Evolutionary conservation across 345 rosid species (phyloP).

Genomic region (Murraya paniculata): DNA sequence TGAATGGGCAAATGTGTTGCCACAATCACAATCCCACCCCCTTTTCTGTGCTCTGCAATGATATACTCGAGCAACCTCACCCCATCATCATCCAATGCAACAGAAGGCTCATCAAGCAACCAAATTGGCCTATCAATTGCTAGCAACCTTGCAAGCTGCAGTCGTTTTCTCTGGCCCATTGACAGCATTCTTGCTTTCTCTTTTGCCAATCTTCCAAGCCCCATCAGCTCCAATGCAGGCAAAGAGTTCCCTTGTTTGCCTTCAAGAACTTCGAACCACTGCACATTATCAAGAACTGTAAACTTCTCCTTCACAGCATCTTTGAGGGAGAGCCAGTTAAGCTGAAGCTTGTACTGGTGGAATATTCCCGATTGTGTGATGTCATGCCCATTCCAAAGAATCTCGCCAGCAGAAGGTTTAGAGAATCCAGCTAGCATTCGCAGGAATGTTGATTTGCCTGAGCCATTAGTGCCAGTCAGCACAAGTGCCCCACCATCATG

Average conservation of each 20-base stretch:
- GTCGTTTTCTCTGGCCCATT: slow-evolving; percentile 88
- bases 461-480: slow-evolving; percentile 76
- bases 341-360: slow-evolving; percentile 89
- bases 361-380: slow-evolving; percentile 68
- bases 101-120: slow-evolving; percentile 86
- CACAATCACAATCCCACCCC: slow-evolving; percentile 76
- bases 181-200: slow-evolving; percentile 81
- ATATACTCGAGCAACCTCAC: slow-evolving; percentile 68
- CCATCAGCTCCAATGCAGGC: slow-evolving; percentile 86
- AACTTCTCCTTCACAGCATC: slow-evolving; percentile 70
- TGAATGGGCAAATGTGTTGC: slow-evolving; percentile 83
- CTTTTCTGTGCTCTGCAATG: slow-evolving; percentile 70
- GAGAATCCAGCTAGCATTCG: slow-evolving; percentile 88
- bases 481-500: slow-evolving; percentile 86
- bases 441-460: slow-evolving; percentile 76
- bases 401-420: slow-evolving; percentile 77
- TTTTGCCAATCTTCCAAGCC: slow-evolving; percentile 70
- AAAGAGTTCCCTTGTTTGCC: slow-evolving; percentile 67
- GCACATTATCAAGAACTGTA: slow-evolving; percentile 71
- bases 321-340: slow-evolving; percentile 87
- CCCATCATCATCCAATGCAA: slow-evolving; percentile 83
- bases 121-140: slow-evolving; percentile 89
- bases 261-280: slow-evolving; percentile 85
- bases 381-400: slow-evolving; percentile 92
- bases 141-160: slow-evolving; percentile 78